phyloP scores from a whole-genome alignment of 2,329 filamentous ascomycete genomes.

The Xylaria multiplex region DNA sequence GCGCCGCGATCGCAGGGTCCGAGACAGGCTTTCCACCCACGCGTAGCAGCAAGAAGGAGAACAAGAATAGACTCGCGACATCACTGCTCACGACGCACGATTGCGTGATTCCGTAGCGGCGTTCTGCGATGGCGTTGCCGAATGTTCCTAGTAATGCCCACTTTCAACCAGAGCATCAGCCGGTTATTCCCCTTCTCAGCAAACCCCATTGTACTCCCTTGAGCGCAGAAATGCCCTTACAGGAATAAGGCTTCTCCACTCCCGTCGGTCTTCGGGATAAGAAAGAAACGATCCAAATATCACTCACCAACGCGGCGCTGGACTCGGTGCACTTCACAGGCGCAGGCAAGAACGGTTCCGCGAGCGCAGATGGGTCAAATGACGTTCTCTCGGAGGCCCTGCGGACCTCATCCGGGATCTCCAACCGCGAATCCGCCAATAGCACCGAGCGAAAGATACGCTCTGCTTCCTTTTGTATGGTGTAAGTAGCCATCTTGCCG shows the following conservation, averaged over 20 bases:
- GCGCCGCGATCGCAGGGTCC: conserved; percentile 40
- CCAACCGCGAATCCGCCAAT: conserved; percentile 42
- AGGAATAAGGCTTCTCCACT: not conserved
- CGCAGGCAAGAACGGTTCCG: conserved; percentile 44
- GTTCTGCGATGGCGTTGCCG: conserved; percentile 43
- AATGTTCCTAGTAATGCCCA: conserved; percentile 48
- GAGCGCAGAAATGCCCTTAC: not conserved
- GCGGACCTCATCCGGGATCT: conserved; percentile 42
- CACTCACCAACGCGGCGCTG: conserved; percentile 43
- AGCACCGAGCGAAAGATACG: conserved; percentile 45
- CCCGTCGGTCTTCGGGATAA: not conserved
- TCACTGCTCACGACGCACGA: conserved; percentile 46
- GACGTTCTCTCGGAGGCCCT: conserved; percentile 39
- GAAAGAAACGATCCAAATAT: not conserved
- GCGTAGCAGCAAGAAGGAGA: conserved; percentile 45
- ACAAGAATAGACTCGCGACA: conserved; percentile 45
- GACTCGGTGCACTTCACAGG: conserved; percentile 47
- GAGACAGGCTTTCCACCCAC: conserved; percentile 40
- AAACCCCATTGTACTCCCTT: too few relatives aligned
- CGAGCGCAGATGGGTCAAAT: conserved; percentile 43
- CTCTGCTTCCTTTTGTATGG: conserved; percentile 46
- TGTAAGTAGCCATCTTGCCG: conserved; percentile 37
- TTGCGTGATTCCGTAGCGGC: conserved; percentile 42
- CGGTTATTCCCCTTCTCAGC: not conserved
- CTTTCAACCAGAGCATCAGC: conserved; percentile 10